Conservation (phyloP, 345 rosid species). For the Toxicodendron radicans region DNA sequence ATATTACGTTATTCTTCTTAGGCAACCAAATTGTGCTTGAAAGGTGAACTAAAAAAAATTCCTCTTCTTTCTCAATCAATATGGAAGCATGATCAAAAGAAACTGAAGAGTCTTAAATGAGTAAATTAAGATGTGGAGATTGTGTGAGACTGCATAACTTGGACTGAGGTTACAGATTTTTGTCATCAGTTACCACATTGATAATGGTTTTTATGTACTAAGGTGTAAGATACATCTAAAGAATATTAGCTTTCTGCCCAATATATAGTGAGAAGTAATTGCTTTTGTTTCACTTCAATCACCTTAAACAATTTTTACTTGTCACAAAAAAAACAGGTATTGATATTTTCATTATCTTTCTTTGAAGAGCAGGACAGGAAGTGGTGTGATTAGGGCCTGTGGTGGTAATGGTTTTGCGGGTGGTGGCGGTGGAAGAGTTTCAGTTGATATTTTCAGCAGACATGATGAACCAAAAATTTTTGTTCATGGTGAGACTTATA, state of each 20-base stretch:
- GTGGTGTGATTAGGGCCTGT: slow-evolving; percentile 89
- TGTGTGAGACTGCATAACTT: background rate
- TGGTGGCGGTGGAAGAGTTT: slow-evolving; percentile 98
- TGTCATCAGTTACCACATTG: background rate
- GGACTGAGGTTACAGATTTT: background rate
- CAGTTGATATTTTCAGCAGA: slow-evolving; percentile 92
- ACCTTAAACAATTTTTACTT: background rate
- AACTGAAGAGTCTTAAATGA: background rate
- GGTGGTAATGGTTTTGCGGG: slow-evolving; percentile 98
- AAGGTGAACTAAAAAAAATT: too few species aligned
- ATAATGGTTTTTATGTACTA: background rate
- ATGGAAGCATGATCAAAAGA: background rate
- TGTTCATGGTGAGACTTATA: slow-evolving; percentile 77
- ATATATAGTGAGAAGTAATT: background rate
- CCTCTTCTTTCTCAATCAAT: background rate
- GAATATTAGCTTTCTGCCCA: background rate
- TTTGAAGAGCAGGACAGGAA: slow-evolving; percentile 89
- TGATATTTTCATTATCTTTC: slow-evolving; percentile 23
- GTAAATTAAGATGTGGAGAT: background rate
- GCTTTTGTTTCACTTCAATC: background rate
- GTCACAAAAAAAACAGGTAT: background rate
- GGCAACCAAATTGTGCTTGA: background rate
- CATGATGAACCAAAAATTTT: slow-evolving; percentile 86
- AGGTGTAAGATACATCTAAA: background rate
- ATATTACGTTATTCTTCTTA: too few species aligned